Evolutionary conservation across 352 stramenopile genomes (phyloP).

Genomic region (Phytophthora quininea): DNA sequence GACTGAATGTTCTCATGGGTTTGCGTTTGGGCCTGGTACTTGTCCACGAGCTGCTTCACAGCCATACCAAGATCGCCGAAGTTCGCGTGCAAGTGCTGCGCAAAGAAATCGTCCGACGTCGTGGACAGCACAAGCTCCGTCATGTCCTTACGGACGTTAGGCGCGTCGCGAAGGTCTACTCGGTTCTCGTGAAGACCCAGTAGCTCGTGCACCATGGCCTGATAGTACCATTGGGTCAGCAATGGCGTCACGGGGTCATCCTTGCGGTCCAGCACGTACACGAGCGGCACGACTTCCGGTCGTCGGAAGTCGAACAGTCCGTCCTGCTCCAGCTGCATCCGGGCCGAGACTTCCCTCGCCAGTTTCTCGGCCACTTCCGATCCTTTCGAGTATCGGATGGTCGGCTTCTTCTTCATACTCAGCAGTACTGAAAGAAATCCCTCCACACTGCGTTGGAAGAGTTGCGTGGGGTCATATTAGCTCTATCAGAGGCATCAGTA

Average conservation of each 20-base stretch:
- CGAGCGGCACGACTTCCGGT: slow-evolving; percentile 75
- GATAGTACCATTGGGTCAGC: slow-evolving; percentile 98
- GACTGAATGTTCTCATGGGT: slow-evolving; percentile 88
- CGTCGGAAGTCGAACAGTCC: slow-evolving; percentile 98
- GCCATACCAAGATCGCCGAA: slow-evolving; percentile 97
- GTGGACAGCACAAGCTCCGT: slow-evolving; percentile 97
- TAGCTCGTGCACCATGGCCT: slow-evolving; percentile 99
- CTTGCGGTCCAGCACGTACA: slow-evolving; percentile 97
- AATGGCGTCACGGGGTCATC: slow-evolving; percentile 99
- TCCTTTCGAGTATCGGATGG: slow-evolving; percentile 95
- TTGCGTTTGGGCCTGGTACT: slow-evolving; percentile 85
- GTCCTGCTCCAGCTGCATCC: slow-evolving; percentile 94
- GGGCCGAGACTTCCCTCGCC: slow-evolving; percentile 92
- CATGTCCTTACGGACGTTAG: slow-evolving; percentile 96
- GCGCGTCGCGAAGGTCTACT: slow-evolving; percentile 94
- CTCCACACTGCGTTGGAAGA: slow-evolving; percentile 94
- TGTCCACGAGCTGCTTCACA: slow-evolving; percentile 96
- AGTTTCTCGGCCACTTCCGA: slow-evolving; percentile 94
- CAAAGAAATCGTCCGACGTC: slow-evolving; percentile 97
- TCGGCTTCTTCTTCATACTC: slow-evolving; percentile 95
- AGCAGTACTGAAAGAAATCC: slow-evolving; percentile 95
- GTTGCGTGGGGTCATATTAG: slow-evolving; percentile 31
- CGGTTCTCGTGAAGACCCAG: slow-evolving; percentile 98
- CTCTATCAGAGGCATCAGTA: slow-evolving; percentile 39
- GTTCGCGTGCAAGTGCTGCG: slow-evolving; percentile 96